Evolutionary conservation across 2,329 filamentous ascomycete genomes (phyloP), one percentile per base, ranked within the genome.

Genomic region (Talaromyces sp.): DNA sequence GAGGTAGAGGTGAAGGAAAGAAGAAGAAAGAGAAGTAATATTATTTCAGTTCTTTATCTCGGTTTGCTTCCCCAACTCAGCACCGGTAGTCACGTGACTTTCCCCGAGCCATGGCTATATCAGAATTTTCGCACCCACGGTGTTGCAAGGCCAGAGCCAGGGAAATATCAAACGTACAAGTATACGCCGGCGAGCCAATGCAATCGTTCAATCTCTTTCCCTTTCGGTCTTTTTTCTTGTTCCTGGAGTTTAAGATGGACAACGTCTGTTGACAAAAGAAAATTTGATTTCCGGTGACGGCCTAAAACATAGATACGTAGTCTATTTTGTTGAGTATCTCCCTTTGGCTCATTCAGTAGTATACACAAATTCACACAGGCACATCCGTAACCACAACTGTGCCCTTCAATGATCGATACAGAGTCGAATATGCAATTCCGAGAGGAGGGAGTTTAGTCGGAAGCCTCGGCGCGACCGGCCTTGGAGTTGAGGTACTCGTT

Each of bases 401-500:
- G 25, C 15, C 27, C 27, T n/a, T 30, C 11, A 5, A 36, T 36
- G 28, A 53, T 32, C 49, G 5, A n/a, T 53, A 11, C 49, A n/a
- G 10, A 28, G 25, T 30, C 8, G 49, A 30, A 53, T 47, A 25
- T 19, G 28, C 30, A 22, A 19, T 30, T 30, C 28, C 6, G 36
- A 53, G 27, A n/a, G 13, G 19, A 5, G 11, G 33, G 19, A 4
- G 28, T n/a, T 30, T 53, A 53, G 7, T 53, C 49, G 27, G 25
- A 19, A 67, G 67, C 70, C 68, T 75, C 72, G 32, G 70, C 68
- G 61, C 76, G 75, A 57, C 79, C 80, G 47, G 77, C 74, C 72
- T 82, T 82, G 66, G 80, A 82, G 73, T 81, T 80, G 63, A 80
- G 73, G 69, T 75, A 81, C 67, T 82, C 74, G 69, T 82, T 82